Evolutionary conservation across 345 rosid genomes (phyloP).

Genomic region (Luvunga scandens): DNA sequence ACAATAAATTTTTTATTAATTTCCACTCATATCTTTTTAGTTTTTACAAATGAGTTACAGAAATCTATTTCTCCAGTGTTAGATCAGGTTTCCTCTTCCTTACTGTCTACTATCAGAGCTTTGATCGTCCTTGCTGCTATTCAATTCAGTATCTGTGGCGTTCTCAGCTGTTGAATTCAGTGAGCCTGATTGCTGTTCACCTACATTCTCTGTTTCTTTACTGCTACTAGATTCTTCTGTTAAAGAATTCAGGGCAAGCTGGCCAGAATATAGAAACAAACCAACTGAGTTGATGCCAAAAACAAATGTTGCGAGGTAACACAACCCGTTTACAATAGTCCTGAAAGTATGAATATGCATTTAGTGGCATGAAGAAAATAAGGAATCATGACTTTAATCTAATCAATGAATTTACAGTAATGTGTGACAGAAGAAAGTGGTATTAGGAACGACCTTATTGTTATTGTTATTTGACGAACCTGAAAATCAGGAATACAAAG

Average conservation of each 20-base stretch:
- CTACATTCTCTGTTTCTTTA: constrained; percentile 24
- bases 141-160: constrained; percentile 31
- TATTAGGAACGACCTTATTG: constrained; percentile 54
- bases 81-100: constrained; percentile 15
- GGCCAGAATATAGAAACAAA: constrained; percentile 72
- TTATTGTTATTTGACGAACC: constrained; percentile 86
- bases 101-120: constrained; percentile 39
- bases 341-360: constrained; percentile 32
- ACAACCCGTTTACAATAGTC: constrained; percentile 80
- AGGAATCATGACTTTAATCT: constrained; percentile 1
- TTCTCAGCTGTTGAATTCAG: constrained; percentile 28
- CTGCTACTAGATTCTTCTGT: constrained; percentile 34
- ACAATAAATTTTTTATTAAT: background rate
- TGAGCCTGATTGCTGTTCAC: constrained; percentile 18
- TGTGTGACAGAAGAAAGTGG: background rate
- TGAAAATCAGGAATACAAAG: constrained; percentile 37
- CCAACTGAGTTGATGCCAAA: constrained; percentile 82
- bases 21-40: background rate
- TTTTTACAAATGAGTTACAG: constrained; percentile 16
- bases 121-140: constrained; percentile 40
- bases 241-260: constrained; percentile 59
- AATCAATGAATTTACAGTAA: constrained; percentile 12
- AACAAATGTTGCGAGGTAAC: constrained; percentile 93
- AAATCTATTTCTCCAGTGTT: constrained; percentile 6
- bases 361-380: constrained; percentile 2